These are phyloP conservation scores for Limonium bicolor DNA, from an alignment of 148 eudicot species.

Conservation along the genomic window DNA sequence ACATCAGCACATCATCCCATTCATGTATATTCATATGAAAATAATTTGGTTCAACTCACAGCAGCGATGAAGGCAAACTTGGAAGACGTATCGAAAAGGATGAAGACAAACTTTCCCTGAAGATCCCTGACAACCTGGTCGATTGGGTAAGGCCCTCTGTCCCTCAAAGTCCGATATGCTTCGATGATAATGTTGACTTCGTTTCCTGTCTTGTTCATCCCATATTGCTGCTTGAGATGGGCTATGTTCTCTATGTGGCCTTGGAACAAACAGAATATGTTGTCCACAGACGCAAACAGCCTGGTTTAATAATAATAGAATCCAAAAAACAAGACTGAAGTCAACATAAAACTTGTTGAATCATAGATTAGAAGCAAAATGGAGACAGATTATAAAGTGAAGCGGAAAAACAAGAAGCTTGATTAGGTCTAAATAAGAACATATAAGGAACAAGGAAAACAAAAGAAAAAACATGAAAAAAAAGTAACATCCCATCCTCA, in stretches of 20 bases:
- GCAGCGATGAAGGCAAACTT: constrained; percentile 52
- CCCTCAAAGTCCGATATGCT: constrained; percentile 78
- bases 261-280: constrained; percentile 79
- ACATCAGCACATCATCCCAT: not conserved
- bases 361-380: too few species aligned
- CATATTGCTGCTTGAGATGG: constrained; percentile 79
- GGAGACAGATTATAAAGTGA: not conserved
- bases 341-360: too few species aligned
- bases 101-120: constrained; percentile 64
- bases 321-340: too few species aligned
- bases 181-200: constrained; percentile 78
- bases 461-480: too few species aligned
- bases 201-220: constrained; percentile 56
- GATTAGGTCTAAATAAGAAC: not conserved
- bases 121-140: constrained; percentile 66
- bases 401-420: not conserved
- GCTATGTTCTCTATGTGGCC: constrained; percentile 82
- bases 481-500: too few species aligned
- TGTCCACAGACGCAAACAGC: constrained; percentile 68
- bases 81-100: constrained; percentile 50
- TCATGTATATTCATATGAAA: not conserved
- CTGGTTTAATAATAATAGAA: constrained; percentile 10
- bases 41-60: constrained; percentile 24
- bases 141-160: constrained; percentile 83
- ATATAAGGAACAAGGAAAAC: not conserved